Conservation (phyloP, 2,329 filamentous ascomycete species). For the Ascochyta pisi region DNA sequence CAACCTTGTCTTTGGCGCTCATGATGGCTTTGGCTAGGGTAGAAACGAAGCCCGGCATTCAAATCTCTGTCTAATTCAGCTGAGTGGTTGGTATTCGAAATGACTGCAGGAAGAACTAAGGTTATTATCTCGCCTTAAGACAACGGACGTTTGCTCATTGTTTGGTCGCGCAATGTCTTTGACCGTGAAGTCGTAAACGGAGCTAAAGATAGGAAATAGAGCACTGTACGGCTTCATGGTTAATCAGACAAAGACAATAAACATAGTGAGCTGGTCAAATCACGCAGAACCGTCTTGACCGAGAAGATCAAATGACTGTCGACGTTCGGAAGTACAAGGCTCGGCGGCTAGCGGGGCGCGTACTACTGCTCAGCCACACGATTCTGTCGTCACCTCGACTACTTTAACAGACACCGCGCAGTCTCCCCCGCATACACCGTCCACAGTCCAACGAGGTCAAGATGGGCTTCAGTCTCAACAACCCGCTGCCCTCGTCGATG, state of each 20-base stretch:
- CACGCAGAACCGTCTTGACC: too few species aligned
- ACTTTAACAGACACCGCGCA: background rate
- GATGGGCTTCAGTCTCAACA: conserved; percentile 60
- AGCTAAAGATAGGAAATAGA: too few species aligned
- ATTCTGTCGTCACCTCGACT: conserved; percentile 10
- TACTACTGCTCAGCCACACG: conserved; percentile 14
- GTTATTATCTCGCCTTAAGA: background rate
- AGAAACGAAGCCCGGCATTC: too few species aligned
- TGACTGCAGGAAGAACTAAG: too few species aligned
- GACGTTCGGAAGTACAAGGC: background rate
- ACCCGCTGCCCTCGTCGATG: conserved; percentile 61
- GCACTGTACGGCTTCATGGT: too few species aligned
- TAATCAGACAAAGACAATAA: too few species aligned
- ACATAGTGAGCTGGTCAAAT: too few species aligned
- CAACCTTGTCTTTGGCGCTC: too few species aligned
- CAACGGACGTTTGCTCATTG: background rate
- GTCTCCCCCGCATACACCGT: conserved; percentile 5
- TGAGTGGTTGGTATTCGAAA: too few species aligned
- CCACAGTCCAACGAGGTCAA: conserved; percentile 3
- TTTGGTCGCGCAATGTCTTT: background rate
- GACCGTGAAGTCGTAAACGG: background rate
- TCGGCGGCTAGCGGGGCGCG: conserved; percentile 14
- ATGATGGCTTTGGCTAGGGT: too few species aligned
- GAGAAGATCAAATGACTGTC: too few species aligned
- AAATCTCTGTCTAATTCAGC: too few species aligned